These are phyloP conservation scores for cucumber (Cucumis sativus) DNA, from an alignment of 306 rosid species.

Conservation along the genomic window DNA sequence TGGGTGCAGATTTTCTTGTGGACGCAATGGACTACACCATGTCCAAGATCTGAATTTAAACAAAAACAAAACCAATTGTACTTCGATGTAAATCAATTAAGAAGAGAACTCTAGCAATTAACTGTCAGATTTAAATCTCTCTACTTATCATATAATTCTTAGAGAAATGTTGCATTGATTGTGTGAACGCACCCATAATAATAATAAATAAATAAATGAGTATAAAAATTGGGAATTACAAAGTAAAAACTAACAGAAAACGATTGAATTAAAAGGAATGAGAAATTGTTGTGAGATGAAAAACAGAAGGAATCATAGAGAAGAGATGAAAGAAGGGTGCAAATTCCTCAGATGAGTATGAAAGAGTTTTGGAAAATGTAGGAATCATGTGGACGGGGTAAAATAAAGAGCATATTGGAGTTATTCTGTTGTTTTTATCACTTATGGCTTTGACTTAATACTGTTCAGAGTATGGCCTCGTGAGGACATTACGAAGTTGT, in stretches of 20 bases:
- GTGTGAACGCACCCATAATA: too few relatives aligned
- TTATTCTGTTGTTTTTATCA: neutral
- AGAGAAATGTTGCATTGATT: neutral
- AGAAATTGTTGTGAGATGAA: conserved; percentile 1
- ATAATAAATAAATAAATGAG: too few relatives aligned
- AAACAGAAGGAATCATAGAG: conserved; percentile 25
- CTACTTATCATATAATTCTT: neutral
- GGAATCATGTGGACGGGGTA: conserved; percentile 3
- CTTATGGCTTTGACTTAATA: neutral
- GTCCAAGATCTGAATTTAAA: conserved; percentile 38
- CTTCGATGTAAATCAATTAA: neutral
- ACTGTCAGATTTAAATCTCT: neutral
- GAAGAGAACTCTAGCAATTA: neutral
- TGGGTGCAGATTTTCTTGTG: conserved; percentile 64
- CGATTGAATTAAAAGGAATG: neutral
- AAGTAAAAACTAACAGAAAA: too few relatives aligned
- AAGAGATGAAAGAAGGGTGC: conserved; percentile 20
- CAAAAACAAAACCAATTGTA: neutral
- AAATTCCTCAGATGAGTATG: conserved; percentile 27
- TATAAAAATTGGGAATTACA: too few relatives aligned
- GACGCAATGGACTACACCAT: conserved; percentile 64
- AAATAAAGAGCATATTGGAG: neutral
- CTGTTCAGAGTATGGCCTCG: neutral
- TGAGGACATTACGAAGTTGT: too few relatives aligned
- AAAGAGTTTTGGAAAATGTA: conserved; percentile 22